Conservation (phyloP, 192 early-diverging fungal genomes). For the Blastocladiella britannica region DNA sequence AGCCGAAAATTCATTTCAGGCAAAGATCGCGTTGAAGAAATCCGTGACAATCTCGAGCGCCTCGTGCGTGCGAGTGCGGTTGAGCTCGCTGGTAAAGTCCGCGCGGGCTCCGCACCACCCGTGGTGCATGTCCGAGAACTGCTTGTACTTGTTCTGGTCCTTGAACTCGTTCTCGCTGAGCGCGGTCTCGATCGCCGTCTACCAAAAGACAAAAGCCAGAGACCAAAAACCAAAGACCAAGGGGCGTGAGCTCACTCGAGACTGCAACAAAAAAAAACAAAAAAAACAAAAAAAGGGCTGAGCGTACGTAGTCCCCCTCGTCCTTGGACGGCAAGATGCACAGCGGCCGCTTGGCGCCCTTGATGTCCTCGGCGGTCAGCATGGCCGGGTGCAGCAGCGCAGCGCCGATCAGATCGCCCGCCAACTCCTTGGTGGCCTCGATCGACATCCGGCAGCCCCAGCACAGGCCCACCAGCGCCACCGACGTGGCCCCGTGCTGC, state of each 20-base stretch:
- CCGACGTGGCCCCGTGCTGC: background rate
- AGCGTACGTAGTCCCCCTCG: too few relatives aligned
- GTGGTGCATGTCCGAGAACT: slow-evolving; percentile 8
- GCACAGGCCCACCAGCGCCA: slow-evolving; percentile 6
- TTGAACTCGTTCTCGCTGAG: background rate
- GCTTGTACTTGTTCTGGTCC: background rate
- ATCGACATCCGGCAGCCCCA: slow-evolving; percentile 5
- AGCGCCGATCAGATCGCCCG: background rate
- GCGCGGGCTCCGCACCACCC: slow-evolving; percentile 7
- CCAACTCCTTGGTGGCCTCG: background rate
- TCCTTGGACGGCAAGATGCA: slow-evolving; percentile 5
- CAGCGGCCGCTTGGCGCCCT: background rate
- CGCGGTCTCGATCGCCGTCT: too few relatives aligned
- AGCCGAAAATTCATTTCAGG: too few relatives aligned
- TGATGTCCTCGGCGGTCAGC: slow-evolving; percentile 1
- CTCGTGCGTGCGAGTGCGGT: slow-evolving; percentile 4
- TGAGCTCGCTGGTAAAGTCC: slow-evolving; percentile 6
- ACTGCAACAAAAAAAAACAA: too few relatives aligned
- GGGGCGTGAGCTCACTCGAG: too few relatives aligned
- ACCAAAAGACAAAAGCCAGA: too few relatives aligned
- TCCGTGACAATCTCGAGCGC: slow-evolving; percentile 1
- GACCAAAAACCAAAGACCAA: too few relatives aligned
- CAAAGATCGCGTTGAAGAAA: too few relatives aligned
- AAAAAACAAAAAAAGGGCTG: too few relatives aligned
- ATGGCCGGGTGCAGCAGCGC: slow-evolving; percentile 6